Evolutionary conservation across 1,139 yeast species (phyloP), one percentile per base, ranked within the genome.

Genomic region (Nadsonia commutata): DNA sequence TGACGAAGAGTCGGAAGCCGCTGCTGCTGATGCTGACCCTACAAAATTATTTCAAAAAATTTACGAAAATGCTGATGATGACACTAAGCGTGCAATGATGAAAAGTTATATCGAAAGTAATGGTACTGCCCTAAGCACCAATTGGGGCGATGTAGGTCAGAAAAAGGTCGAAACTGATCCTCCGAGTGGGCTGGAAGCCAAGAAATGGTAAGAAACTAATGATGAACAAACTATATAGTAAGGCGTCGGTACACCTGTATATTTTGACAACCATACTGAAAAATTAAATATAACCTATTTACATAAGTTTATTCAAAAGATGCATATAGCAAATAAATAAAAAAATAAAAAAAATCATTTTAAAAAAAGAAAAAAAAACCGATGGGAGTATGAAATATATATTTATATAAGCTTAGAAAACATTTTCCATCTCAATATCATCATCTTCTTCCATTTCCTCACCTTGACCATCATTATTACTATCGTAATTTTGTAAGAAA

Each of bases 41-140:
- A 73, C 78, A 48, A 81, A 71, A 0, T 86, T 93, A 55, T 90
- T 93, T 65, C 72, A 77, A 51, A 70, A 76, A 48, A 59, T 93
- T 11, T 93, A 81, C 63, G 71, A 73, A 37, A 78, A 73, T 51
- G 93, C 94, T 0, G 95, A 86, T 56, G 94, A 82, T 9, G 95
- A 90, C 55, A 80, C 95, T 1, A 70, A 70, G 52, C 71, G 94
- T 46, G 99, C 99, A 1, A 93, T 93, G 97, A 82, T 85, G 93
- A 93, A 93, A 64, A 84, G 95, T 43, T 90, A 76, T 56, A 70
- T 76, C n/a, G 96, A 93, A 62, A 83, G 95, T 52, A 82, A 83
- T 51, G 99, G 99, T 18, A 93, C 98, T 0, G 78, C 94, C 1
- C 67, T 93, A 49, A 84, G 94, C 42, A 93, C 98, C 5, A 82